A percentile compares a stretch with the other conserved stretches of the same genome.
Conservation (phyloP, 768 basidiomycete genomes). For the Sarcomyxa edulis region DNA sequence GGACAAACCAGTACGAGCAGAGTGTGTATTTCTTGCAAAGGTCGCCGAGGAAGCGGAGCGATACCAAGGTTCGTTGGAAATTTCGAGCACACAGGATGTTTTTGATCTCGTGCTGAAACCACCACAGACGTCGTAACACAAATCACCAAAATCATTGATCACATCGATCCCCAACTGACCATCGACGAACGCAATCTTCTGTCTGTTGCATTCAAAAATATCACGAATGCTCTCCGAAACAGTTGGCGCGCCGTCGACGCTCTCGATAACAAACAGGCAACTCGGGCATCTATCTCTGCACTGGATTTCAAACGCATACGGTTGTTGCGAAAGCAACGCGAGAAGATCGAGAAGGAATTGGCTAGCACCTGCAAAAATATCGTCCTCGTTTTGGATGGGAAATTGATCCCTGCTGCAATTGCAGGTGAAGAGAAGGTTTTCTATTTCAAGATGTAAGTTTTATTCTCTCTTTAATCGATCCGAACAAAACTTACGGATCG, state of each 20-base stretch:
- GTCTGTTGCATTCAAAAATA: constrained; percentile 88
- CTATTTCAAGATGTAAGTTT: constrained; percentile 79
- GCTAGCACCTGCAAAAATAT: constrained; percentile 77
- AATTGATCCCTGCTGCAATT: constrained; percentile 42
- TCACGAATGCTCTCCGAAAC: constrained; percentile 76
- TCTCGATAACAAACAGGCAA: constrained; percentile 64
- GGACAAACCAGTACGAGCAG: constrained; percentile 21
- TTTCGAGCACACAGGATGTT: neutral
- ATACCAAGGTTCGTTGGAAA: constrained; percentile 60
- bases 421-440: constrained; percentile 83
- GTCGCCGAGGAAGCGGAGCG: constrained; percentile 86
- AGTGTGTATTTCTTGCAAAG: constrained; percentile 63
- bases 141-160: constrained; percentile 70
- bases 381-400: constrained; percentile 59
- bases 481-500: constrained; percentile 3
- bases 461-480: neutral
- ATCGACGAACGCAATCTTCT: constrained; percentile 86
- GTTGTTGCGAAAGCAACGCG: constrained; percentile 69
- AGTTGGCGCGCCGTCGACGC: constrained; percentile 82
- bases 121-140: constrained; percentile 68
- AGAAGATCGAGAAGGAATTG: constrained; percentile 74
- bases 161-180: constrained; percentile 63
- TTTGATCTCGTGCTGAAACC: neutral
- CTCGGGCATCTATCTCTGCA: constrained; percentile 34
- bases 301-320: constrained; percentile 50